Percentiles rank a stretch among this genome's conserved stretches.
Evolutionary conservation across 495 filamentous ascomycete species (phyloP).

Genomic region (Hypomontagnella monticulosa): DNA sequence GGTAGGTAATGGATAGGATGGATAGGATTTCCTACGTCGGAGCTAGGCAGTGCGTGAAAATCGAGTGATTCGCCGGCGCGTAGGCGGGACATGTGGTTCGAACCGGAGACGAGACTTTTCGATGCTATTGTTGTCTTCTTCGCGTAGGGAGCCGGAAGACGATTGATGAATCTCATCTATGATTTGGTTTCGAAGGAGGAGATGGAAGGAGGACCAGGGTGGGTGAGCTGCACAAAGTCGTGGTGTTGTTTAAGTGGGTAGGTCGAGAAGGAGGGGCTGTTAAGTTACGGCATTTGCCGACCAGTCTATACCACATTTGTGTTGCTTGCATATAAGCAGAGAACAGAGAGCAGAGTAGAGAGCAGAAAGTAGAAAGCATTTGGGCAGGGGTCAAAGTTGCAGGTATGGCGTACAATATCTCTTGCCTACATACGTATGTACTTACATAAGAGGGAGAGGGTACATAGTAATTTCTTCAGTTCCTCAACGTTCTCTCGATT

Average conservation of each 20-base stretch:
- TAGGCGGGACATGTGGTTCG: conserved; percentile 35
- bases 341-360: too few relatives aligned
- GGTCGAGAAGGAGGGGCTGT: conserved; percentile 11
- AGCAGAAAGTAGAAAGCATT: too few relatives aligned
- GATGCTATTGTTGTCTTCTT: conserved; percentile 22
- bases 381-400: too few relatives aligned
- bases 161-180: conserved; percentile 7
- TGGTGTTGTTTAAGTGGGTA: conserved; percentile 45
- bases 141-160: background rate
- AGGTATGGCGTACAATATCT: too few relatives aligned
- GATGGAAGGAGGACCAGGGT: conserved; percentile 22
- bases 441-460: too few relatives aligned
- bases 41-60: conserved; percentile 4
- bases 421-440: too few relatives aligned
- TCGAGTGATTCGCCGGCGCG: conserved; percentile 29
- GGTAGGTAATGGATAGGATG: conserved; percentile 17
- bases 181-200: conserved; percentile 28
- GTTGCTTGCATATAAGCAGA: too few relatives aligned
- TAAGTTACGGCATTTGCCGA: conserved; percentile 15
- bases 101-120: conserved; percentile 25
- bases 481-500: too few relatives aligned
- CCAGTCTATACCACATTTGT: background rate
- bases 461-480: too few relatives aligned
- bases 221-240: conserved; percentile 40
- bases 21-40: conserved; percentile 23